Evolutionary conservation across 2,329 filamentous ascomycete genomes (phyloP), one percentile per base, ranked within the genome.

Genomic region (Zalaria obscura): DNA sequence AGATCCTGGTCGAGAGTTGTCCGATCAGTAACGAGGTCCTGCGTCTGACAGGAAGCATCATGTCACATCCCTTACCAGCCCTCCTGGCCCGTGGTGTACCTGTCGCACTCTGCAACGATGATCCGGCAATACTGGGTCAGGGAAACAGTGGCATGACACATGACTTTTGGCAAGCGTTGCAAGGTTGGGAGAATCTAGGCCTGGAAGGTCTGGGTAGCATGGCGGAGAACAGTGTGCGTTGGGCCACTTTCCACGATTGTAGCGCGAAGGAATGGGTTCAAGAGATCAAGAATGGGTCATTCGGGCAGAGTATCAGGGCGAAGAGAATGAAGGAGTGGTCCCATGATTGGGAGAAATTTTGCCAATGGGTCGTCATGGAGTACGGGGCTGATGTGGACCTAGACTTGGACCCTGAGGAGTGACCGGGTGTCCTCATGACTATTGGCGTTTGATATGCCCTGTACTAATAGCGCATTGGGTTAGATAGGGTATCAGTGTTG

Each of bases 141-240:
- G 83, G 83, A 43, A 76, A 73, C 5, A 81, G 78, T 26, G 86
- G 85, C 32, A 79, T 91, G 72, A 89, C 83, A 2, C 84, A 93
- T 60, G 87, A 95, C 62, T 94, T 93, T 61, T 95, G 86, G 85
- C 86, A 93, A 61, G 82, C 83, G 1, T 66, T 95, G 18, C 87
- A 94, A 61, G 88, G 84, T 0, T 91, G 88, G 76, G 81, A 93
- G 45, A 94, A 93, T 55, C 73, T 95, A 9, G 91, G 88, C 0
- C 69, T 96, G 2, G 86, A 84, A 7, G 89, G 88, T 0, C 64
- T 96, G 40, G 89, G 83, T 0, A 83, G 80, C 43, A 69, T 98
- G 51, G 89, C 87, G 0, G 87, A 96, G 69, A 96, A 94, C 56
- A 93, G 85, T 49, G 78, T 96, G 36, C 73, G 84, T 34, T 96